Conservation (phyloP, 768 basidiomycete species). For the Collybia sordida region DNA sequence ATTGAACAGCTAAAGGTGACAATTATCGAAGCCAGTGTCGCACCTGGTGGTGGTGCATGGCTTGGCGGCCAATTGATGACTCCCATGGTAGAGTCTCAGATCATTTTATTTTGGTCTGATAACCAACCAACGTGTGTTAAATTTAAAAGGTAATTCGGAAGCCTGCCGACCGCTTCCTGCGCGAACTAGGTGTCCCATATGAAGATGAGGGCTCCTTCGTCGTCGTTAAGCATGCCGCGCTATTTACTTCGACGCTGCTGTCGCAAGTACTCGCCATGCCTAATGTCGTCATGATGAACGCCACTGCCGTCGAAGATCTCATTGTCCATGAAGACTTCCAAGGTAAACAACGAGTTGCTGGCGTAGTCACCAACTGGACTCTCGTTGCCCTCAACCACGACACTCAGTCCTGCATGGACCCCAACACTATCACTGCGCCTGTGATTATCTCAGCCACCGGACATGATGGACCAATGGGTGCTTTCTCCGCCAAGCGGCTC, state of each 20-base stretch:
- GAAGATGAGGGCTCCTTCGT: slow-evolving; percentile 79
- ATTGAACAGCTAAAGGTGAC: slow-evolving; percentile 43
- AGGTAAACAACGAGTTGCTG: slow-evolving; percentile 47
- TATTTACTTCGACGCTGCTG: slow-evolving; percentile 78
- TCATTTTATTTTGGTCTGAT: not conserved
- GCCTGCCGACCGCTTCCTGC: slow-evolving; percentile 71
- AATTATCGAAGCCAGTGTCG: slow-evolving; percentile 76
- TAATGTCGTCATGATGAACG: slow-evolving; percentile 76
- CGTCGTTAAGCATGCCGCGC: slow-evolving; percentile 79
- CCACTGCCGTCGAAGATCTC: slow-evolving; percentile 80
- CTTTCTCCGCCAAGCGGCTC: slow-evolving; percentile 77
- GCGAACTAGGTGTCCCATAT: slow-evolving; percentile 67
- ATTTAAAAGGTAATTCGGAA: slow-evolving; percentile 67
- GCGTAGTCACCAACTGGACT: slow-evolving; percentile 56
- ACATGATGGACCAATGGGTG: slow-evolving; percentile 80
- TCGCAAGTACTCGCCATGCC: slow-evolving; percentile 68
- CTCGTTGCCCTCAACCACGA: slow-evolving; percentile 62
- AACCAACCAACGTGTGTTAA: not conserved
- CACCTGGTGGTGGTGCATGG: slow-evolving; percentile 79
- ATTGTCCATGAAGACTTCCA: slow-evolving; percentile 64
- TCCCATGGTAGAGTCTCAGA: slow-evolving; percentile 57
- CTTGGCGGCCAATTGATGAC: slow-evolving; percentile 79
- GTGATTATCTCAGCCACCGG: slow-evolving; percentile 72
- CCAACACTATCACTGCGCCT: slow-evolving; percentile 80
- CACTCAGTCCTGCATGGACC: slow-evolving; percentile 78